These are phyloP conservation scores for Ambrosia artemisiifolia DNA, from an alignment of 129 eudicot species.

Conservation along the genomic window DNA sequence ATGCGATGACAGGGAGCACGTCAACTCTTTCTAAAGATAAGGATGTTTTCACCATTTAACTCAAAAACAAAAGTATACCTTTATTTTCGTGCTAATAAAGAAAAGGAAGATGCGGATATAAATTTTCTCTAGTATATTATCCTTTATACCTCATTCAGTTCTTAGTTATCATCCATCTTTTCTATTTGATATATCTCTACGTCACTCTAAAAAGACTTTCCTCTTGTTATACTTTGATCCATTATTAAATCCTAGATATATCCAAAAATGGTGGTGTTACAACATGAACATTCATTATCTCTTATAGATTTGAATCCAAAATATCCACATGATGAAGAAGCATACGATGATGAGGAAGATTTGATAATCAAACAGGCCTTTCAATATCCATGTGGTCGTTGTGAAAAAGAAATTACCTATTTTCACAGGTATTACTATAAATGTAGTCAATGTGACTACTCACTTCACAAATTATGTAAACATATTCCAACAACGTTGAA, in stretches of 20 bases:
- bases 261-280: neutral
- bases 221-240: neutral
- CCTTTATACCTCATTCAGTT: neutral
- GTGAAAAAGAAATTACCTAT: neutral
- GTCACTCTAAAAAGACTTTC: neutral
- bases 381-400: neutral
- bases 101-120: neutral
- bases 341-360: constrained; percentile 6
- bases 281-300: neutral
- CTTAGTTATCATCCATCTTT: neutral
- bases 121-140: neutral
- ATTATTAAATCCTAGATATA: neutral
- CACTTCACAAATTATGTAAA: neutral
- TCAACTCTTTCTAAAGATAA: too few species aligned
- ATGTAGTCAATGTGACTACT: neutral
- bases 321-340: constrained; percentile 8
- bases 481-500: neutral
- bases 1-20: too few species aligned
- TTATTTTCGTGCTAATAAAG: neutral
- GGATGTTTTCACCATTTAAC: neutral
- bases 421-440: neutral
- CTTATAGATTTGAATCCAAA: constrained; percentile 5
- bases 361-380: neutral
- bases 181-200: neutral
- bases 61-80: neutral